Base-by-base conservation (phyloP, 2,329 filamentous ascomycete species). In the Clonostachys sp. region DNA sequence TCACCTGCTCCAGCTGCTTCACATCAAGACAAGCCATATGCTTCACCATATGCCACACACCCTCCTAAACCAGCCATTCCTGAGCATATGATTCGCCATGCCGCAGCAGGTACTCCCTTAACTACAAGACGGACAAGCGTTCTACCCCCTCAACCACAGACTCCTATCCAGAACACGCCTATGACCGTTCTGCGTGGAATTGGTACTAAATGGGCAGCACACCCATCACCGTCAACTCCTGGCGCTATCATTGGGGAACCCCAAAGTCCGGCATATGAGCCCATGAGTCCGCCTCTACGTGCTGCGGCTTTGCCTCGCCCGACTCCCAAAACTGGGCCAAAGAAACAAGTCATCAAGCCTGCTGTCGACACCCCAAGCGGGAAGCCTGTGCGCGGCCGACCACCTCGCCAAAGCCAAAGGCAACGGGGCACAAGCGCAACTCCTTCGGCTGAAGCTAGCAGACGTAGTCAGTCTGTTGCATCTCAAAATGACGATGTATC, bases 121-220 rank as follows among this genome's bases (percentile, higher is more conserved):
- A 52, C 61, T n/a, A 50, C 57, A 10, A 68, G 62, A 43, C 60
- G 61, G 30, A 48, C 54, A 30, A 62, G 62, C 36, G 60, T 58
- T 16, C 57, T 63, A 7, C 57, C 61, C 14, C 52, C 61, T 10
- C 50, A 52, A 34, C 66, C 68, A 14, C 63, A 63, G 14, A 71
- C 68, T 1, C 68, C 68, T 7, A 52, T 60, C 12, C 56, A 61
- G 35, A 56, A 55, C 12, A 60, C 55, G n/a, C 58, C 59, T 5
- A 45, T 50, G 12, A 55, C 62, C 13, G 48, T 68, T 20, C 59
- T 57, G 2, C 58, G 62, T 41, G 67, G 67, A 0, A 66, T 70
- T 49, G 80, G 78, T 41, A 86, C 82, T 0, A 78, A 76, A 56
- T 86, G 82, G 81, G 77, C 71, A 3, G 67, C 75, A 14, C 72